These are phyloP conservation scores for Lathyrus sativus DNA, from an alignment of 306 rosid species.

Conservation along the genomic window DNA sequence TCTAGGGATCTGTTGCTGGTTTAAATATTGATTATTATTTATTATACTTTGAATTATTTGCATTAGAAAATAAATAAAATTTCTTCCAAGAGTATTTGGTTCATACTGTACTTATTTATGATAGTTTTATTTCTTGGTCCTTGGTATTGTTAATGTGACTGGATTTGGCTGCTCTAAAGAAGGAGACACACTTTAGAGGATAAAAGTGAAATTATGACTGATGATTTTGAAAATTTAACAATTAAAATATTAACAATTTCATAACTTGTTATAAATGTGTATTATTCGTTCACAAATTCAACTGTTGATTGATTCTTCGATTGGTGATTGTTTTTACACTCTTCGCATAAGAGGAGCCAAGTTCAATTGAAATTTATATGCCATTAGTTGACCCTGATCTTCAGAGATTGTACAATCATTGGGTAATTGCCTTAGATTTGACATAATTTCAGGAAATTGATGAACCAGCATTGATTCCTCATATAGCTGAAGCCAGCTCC, in stretches of 20 bases:
- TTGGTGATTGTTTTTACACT: not conserved
- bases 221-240: constrained; percentile 14
- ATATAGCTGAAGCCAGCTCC: constrained; percentile 89
- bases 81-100: not conserved
- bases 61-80: not conserved
- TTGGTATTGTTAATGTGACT: constrained; percentile 5
- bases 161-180: constrained; percentile 14
- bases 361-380: not conserved
- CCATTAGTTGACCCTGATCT: constrained; percentile 16
- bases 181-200: constrained; percentile 5
- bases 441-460: constrained; percentile 66
- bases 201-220: constrained; percentile 6
- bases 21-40: constrained; percentile 5
- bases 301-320: not conserved
- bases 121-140: constrained; percentile 18
- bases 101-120: not conserved
- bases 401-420: constrained; percentile 4
- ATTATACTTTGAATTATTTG: constrained; percentile 37
- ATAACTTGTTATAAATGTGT: not conserved
- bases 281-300: constrained; percentile 1
- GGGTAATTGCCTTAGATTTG: constrained; percentile 22
- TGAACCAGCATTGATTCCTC: constrained; percentile 88
- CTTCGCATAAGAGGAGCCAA: constrained; percentile 4
- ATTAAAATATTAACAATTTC: not conserved
- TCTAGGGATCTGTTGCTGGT: constrained; percentile 16